Percentiles rank a stretch among this genome's conserved stretches.
Conservation (phyloP, 169 alveolate genomes). For the Plasmodium cynomolgi region DNA sequence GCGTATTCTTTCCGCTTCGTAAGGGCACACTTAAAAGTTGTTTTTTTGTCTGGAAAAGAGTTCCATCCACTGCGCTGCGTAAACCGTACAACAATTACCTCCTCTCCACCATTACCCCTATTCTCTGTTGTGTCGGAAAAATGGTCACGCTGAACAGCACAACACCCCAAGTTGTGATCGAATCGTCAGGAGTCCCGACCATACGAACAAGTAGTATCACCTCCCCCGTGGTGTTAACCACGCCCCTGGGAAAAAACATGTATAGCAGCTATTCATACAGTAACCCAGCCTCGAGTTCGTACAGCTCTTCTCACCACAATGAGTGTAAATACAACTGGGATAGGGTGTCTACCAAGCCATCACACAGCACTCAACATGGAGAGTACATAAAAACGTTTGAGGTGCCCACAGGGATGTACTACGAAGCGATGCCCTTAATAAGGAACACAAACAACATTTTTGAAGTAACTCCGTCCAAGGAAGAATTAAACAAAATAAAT, state of each 20-base stretch:
- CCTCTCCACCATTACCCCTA: not conserved
- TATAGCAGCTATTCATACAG: conserved; percentile 58
- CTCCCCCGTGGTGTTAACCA: not conserved
- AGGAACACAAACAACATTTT: conserved; percentile 51
- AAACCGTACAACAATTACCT: not conserved
- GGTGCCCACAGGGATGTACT: conserved; percentile 1
- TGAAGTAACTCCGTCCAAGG: conserved; percentile 68
- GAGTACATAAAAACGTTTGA: conserved; percentile 61
- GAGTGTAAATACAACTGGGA: conserved; percentile 51
- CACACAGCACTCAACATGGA: conserved; percentile 1
- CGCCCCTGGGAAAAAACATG: conserved; percentile 26
- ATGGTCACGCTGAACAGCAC: conserved; percentile 9
- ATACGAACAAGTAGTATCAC: not conserved
- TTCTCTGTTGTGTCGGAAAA: not conserved
- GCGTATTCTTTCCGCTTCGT: not conserved
- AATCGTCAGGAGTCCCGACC: conserved; percentile 12
- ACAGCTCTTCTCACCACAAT: conserved; percentile 40
- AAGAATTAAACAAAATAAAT: conserved; percentile 55
- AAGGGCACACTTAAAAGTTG: not conserved
- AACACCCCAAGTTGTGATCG: conserved; percentile 58
- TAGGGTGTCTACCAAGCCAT: conserved; percentile 6
- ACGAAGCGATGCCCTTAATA: conserved; percentile 66
- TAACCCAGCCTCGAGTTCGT: conserved; percentile 20
- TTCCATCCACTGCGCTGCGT: not conserved
- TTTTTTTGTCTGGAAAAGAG: not conserved